phyloP scores from a whole-genome alignment of 441 rosid species.

The Pelargonium fulgidum region DNA sequence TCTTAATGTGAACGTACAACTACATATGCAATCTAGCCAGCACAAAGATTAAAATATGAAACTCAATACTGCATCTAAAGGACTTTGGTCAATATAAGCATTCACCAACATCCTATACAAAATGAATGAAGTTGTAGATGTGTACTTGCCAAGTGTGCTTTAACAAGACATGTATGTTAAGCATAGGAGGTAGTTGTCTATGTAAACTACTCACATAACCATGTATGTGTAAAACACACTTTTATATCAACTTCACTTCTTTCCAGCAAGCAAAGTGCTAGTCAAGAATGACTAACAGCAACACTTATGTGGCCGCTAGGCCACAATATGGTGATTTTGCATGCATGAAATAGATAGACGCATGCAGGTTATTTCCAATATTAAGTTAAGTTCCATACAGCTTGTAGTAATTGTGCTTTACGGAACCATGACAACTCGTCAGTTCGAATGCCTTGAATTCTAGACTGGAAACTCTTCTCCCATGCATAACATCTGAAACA shows the following conservation, averaged over 20 bases:
- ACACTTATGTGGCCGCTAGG: not conserved
- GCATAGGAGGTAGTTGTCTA: not conserved
- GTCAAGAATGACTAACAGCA: not conserved
- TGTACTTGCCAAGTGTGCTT: not conserved
- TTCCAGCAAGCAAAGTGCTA: not conserved
- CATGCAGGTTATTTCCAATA: conserved; percentile 9
- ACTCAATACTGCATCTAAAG: not conserved
- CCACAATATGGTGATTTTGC: not conserved
- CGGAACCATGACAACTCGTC: conserved; percentile 98
- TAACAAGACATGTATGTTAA: not conserved
- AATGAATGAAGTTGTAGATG: not conserved
- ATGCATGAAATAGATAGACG: conserved; percentile 16
- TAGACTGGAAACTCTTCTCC: conserved; percentile 92
- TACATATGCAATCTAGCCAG: not conserved
- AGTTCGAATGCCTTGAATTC: conserved; percentile 70
- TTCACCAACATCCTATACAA: not conserved
- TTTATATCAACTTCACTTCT: conserved; percentile 3
- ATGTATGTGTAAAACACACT: not conserved
- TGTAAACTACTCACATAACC: not conserved
- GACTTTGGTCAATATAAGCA: not conserved
- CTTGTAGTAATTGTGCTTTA: conserved; percentile 71
- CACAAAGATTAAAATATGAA: not conserved
- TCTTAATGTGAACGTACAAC: not conserved
- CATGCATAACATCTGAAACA: conserved; percentile 91
- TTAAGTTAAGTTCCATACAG: conserved; percentile 48